Conservation (phyloP, 1,284 basidiomycete genomes). For the Rugiboletus extremiorientalis region DNA sequence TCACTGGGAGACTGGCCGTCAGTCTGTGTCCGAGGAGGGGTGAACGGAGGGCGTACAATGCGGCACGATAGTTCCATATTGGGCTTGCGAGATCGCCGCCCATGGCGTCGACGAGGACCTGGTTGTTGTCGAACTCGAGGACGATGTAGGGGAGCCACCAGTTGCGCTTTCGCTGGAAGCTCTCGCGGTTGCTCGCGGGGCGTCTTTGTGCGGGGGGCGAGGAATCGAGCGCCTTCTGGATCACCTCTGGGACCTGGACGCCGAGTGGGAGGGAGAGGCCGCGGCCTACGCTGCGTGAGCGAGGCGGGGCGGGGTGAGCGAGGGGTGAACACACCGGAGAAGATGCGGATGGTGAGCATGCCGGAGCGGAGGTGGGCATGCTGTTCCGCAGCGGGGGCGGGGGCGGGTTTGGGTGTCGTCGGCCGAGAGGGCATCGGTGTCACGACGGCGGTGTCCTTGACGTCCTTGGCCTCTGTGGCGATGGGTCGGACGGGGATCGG, state of each 20-base stretch:
- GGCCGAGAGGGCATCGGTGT: constrained; percentile 72
- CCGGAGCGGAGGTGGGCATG: constrained; percentile 71
- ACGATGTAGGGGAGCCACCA: constrained; percentile 99
- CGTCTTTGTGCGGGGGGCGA: constrained; percentile 50
- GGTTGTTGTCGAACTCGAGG: constrained; percentile 99
- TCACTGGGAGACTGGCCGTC: constrained; percentile 51
- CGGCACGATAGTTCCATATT: constrained; percentile 95
- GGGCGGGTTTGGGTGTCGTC: constrained; percentile 68
- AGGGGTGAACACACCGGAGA: constrained; percentile 59
- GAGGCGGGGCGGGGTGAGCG: too few species aligned
- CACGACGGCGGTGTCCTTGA: constrained; percentile 61
- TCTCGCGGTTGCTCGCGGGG: constrained; percentile 75
- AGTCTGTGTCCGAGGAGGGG: background rate
- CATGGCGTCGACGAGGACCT: constrained; percentile 93
- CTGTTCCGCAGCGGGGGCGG: constrained; percentile 49
- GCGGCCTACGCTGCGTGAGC: too few species aligned
- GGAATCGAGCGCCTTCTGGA: constrained; percentile 76
- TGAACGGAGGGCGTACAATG: constrained; percentile 66
- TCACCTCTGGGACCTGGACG: constrained; percentile 80
- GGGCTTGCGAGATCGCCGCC: constrained; percentile 86
- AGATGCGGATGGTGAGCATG: constrained; percentile 85
- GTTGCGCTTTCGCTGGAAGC: constrained; percentile 84
- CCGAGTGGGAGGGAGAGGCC: constrained; percentile 75
- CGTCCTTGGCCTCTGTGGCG: constrained; percentile 60
- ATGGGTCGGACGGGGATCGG: constrained; percentile 1